phyloP scores from a whole-genome alignment of 2,329 filamentous ascomycete genomes.

The Pseudophaeomoniella oleicola region DNA sequence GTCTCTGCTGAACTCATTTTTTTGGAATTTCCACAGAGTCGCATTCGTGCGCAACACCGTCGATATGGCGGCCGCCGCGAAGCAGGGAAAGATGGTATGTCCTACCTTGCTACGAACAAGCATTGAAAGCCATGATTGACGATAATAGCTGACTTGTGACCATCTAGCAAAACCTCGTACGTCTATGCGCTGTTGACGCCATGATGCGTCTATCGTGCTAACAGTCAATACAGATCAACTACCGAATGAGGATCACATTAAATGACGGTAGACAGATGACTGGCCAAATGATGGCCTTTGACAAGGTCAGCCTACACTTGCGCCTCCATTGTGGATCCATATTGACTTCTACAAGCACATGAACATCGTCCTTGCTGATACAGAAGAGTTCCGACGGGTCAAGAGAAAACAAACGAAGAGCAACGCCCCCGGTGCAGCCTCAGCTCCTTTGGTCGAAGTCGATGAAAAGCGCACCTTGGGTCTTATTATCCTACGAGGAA shows the following conservation, averaged over 20 bases:
- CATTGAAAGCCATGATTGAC: slow-evolving; percentile 33
- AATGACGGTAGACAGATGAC: slow-evolving; percentile 94
- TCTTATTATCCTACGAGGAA: slow-evolving; percentile 84
- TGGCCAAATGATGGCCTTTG: slow-evolving; percentile 95
- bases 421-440: slow-evolving; percentile 43
- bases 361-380: slow-evolving; percentile 97
- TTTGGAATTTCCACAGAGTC: slow-evolving; percentile 17
- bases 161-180: slow-evolving; percentile 49
- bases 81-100: slow-evolving; percentile 99
- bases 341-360: slow-evolving; percentile 73
- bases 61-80: slow-evolving; percentile 57
- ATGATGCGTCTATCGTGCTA: too few relatives aligned
- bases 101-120: slow-evolving; percentile 15
- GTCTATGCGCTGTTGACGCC: too few relatives aligned
- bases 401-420: slow-evolving; percentile 72
- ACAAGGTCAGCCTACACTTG: slow-evolving; percentile 62
- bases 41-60: slow-evolving; percentile 28
- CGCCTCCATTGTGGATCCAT: slow-evolving; percentile 4
- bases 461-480: slow-evolving; percentile 98
- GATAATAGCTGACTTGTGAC: slow-evolving; percentile 42
- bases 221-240: slow-evolving; percentile 63
- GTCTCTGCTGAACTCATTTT: not conserved
- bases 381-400: slow-evolving; percentile 88
- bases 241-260: slow-evolving; percentile 93
- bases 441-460: slow-evolving; percentile 58